Percentiles rank a stretch among this genome's conserved stretches.
Evolutionary conservation across 2,329 filamentous ascomycete genomes (phyloP).

Genomic region (Penicillium nordicum): DNA sequence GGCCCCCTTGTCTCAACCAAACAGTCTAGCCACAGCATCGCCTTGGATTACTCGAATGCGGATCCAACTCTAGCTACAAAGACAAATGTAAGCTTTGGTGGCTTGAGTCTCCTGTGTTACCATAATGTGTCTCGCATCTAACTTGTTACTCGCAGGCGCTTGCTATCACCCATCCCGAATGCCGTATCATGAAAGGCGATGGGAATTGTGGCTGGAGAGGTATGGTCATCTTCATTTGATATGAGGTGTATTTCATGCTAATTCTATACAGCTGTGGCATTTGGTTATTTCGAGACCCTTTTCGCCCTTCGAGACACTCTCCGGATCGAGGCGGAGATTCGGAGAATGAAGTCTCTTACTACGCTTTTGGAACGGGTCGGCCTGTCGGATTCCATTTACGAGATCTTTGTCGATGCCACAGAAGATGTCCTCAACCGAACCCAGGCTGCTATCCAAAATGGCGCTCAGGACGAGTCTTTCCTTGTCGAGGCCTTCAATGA

Average conservation of each 20-base stretch:
- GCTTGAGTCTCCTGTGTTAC: background rate
- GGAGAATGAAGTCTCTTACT: slow-evolving; percentile 68
- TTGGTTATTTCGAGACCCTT: slow-evolving; percentile 87
- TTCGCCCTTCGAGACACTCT: slow-evolving; percentile 62
- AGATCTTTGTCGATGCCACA: slow-evolving; percentile 79
- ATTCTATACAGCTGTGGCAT: slow-evolving; percentile 69
- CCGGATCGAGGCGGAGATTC: slow-evolving; percentile 66
- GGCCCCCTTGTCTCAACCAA: slow-evolving; percentile 79
- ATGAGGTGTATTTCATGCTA: slow-evolving; percentile 4
- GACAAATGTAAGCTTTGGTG: slow-evolving; percentile 61
- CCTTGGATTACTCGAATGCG: slow-evolving; percentile 81
- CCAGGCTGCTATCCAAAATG: slow-evolving; percentile 52
- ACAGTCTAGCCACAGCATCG: slow-evolving; percentile 71
- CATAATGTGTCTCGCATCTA: background rate
- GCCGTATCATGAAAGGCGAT: slow-evolving; percentile 83
- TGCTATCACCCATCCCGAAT: slow-evolving; percentile 79
- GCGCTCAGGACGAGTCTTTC: slow-evolving; percentile 56
- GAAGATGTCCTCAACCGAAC: slow-evolving; percentile 65
- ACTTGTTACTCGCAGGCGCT: slow-evolving; percentile 57
- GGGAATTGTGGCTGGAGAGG: slow-evolving; percentile 98
- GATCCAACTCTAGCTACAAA: slow-evolving; percentile 83
- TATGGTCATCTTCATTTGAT: slow-evolving; percentile 49
- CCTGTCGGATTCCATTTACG: slow-evolving; percentile 66
- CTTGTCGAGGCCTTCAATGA: slow-evolving; percentile 73
- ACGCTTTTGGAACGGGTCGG: slow-evolving; percentile 67